Evolutionary conservation across 495 filamentous ascomycete genomes (phyloP).

Genomic region (Thermothielavioides terrestris): DNA sequence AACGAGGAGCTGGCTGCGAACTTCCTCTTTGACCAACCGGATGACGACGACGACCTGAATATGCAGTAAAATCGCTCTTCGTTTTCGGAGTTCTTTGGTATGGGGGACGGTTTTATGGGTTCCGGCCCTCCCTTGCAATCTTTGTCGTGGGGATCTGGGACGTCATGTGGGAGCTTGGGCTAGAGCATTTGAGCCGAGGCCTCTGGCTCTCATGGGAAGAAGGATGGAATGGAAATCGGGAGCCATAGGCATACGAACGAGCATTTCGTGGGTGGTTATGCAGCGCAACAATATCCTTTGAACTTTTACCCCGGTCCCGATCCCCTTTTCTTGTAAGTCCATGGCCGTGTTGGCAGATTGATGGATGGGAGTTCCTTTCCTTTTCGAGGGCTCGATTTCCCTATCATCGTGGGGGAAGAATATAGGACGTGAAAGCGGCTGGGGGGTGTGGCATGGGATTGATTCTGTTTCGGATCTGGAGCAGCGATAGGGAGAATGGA

Average conservation of each 20-base stretch:
- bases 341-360: neutral
- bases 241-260: neutral
- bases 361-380: too few relatives aligned
- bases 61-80: slow-evolving; percentile 16
- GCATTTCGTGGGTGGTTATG: neutral
- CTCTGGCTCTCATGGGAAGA: neutral
- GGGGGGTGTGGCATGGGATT: too few relatives aligned
- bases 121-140: neutral
- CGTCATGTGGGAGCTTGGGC: slow-evolving; percentile 2
- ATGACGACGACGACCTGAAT: slow-evolving; percentile 58
- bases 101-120: neutral
- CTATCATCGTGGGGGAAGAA: too few relatives aligned
- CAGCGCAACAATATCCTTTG: neutral
- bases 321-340: neutral
- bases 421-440: too few relatives aligned
- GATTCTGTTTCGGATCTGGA: too few relatives aligned
- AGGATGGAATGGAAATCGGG: neutral
- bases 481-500: neutral
- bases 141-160: neutral
- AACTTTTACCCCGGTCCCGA: neutral
- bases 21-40: slow-evolving; percentile 94
- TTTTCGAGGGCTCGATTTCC: too few relatives aligned
- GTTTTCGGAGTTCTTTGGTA: neutral
- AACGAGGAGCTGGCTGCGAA: slow-evolving; percentile 97
- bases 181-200: neutral